Base-by-base conservation (phyloP, 768 basidiomycete genomes). In the Collybia nuda region DNA sequence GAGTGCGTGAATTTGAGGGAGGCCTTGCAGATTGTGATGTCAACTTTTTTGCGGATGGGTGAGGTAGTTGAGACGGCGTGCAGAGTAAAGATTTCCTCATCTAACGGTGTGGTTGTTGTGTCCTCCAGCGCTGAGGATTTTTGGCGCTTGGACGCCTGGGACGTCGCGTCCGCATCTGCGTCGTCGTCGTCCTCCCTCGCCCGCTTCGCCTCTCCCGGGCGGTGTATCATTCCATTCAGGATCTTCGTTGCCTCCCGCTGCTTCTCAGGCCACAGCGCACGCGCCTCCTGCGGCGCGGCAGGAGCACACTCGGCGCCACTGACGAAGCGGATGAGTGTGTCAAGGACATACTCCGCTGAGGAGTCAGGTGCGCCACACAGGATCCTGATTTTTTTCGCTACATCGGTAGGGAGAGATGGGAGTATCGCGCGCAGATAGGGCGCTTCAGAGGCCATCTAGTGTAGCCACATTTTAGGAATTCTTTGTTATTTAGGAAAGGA, bases 41-140 rank as follows among this genome's bases (percentile, higher is more conserved):
- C 81, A 35, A 86, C 78, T 55, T 88, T 90, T 69, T 87, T 89
- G 45, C 90, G 83, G 45, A 90, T 65, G 9, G 89, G 89, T 0
- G 88, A 82, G 9, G 85, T 81, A n/a, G 77, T 71, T 23, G 88
- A 89, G 37, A 91, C 66, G 15, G 82, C 67, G 36, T 86, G 81
- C 1, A 90, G 68, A 2, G 84, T 80, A 66, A 79, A 84, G 8
- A 78, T 50, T 1, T 83, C 78, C 0, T 66, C 59, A 29, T 80
- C 80, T 26, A n/a, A n/a, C n/a, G 73, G 68, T 11, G 6, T 55
- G 59, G 23, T 54, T 55, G 21, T 56, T 52, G 47, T 14, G 21
- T 37, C 47, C 48, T 36, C 53, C 52, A 50, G 38, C 44, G 58
- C 15, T 17, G 41, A 32, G 47, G 45, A 47, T 46, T 67, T 63